phyloP scores from a whole-genome alignment of 1,284 basidiomycete species.

The Sanguinoderma infundibulare region DNA sequence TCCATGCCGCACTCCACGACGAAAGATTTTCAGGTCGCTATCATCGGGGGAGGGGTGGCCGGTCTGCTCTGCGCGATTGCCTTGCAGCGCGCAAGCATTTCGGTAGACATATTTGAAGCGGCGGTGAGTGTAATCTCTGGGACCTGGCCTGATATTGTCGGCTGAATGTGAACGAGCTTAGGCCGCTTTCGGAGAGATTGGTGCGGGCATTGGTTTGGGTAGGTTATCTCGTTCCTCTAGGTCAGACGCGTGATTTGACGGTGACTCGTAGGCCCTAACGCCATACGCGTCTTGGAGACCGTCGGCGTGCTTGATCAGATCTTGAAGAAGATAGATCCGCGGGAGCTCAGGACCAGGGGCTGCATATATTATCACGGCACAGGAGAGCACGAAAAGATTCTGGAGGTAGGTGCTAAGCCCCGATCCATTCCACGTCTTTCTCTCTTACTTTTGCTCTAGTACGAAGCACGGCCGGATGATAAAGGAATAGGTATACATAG shows the following conservation, averaged over 20 bases:
- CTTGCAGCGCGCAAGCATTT: constrained; percentile 46
- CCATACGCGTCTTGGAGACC: constrained; percentile 46
- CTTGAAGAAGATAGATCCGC: constrained; percentile 42
- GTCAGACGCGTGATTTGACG: neutral
- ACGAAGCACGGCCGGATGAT: constrained; percentile 27
- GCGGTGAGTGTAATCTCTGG: neutral
- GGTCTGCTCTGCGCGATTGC: constrained; percentile 52
- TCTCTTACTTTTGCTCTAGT: neutral
- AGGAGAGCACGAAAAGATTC: constrained; percentile 48
- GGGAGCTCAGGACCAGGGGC: constrained; percentile 36
- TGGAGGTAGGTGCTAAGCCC: constrained; percentile 45
- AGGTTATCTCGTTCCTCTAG: neutral
- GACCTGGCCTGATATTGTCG: neutral
- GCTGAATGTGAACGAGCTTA: neutral
- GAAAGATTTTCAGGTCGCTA: constrained; percentile 47
- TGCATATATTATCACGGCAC: constrained; percentile 48
- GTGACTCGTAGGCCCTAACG: constrained; percentile 50
- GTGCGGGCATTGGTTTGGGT: constrained; percentile 13
- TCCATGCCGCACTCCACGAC: neutral
- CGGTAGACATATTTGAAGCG: constrained; percentile 46
- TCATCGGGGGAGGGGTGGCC: constrained; percentile 59
- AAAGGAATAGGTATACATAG: constrained; percentile 36
- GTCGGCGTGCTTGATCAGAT: constrained; percentile 51
- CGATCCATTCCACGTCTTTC: neutral
- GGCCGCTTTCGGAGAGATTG: constrained; percentile 12